These are phyloP conservation scores for Mycena vitilis DNA, from an alignment of 768 basidiomycete genomes.

Conservation along the genomic window DNA sequence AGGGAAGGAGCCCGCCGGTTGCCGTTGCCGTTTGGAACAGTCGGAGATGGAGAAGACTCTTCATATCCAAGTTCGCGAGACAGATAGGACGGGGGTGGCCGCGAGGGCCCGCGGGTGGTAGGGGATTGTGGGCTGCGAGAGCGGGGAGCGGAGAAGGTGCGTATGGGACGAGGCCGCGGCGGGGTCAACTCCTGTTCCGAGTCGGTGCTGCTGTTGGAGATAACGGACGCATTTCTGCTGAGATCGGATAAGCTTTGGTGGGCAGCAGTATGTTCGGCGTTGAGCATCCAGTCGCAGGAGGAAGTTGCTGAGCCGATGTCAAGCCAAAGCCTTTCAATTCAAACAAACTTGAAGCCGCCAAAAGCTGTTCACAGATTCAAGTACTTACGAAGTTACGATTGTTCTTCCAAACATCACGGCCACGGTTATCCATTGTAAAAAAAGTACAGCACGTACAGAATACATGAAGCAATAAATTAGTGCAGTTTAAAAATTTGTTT, in stretches of 20 bases:
- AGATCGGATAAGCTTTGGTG: conserved; percentile 63
- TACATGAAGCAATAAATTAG: conserved; percentile 31
- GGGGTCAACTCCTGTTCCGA: conserved; percentile 56
- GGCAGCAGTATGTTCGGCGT: conserved; percentile 44
- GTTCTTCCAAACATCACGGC: conserved; percentile 18
- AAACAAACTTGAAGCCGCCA: conserved; percentile 1
- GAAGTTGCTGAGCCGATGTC: conserved; percentile 19
- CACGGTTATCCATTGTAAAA: conserved; percentile 32
- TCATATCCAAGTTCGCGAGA: conserved; percentile 63
- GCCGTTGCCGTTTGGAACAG: conserved; percentile 38
- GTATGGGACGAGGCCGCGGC: conserved; percentile 64
- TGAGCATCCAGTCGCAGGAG: conserved; percentile 49
- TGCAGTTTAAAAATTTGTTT: conserved; percentile 24
- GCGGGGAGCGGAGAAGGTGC: conserved; percentile 76
- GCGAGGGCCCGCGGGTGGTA: conserved; percentile 44
- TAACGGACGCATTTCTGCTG: conserved; percentile 82
- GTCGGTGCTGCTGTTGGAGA: conserved; percentile 72
- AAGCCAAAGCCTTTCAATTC: neutral
- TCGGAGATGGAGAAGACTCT: conserved; percentile 26
- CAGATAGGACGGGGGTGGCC: conserved; percentile 66
- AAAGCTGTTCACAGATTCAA: too few relatives aligned
- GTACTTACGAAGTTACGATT: too few relatives aligned
- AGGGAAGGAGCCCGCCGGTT: conserved; percentile 56
- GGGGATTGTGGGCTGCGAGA: conserved; percentile 64
- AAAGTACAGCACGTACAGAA: conserved; percentile 30